Evolutionary conservation across 257 asterid genomes (phyloP).

Genomic region (Lycium ferocissimum): DNA sequence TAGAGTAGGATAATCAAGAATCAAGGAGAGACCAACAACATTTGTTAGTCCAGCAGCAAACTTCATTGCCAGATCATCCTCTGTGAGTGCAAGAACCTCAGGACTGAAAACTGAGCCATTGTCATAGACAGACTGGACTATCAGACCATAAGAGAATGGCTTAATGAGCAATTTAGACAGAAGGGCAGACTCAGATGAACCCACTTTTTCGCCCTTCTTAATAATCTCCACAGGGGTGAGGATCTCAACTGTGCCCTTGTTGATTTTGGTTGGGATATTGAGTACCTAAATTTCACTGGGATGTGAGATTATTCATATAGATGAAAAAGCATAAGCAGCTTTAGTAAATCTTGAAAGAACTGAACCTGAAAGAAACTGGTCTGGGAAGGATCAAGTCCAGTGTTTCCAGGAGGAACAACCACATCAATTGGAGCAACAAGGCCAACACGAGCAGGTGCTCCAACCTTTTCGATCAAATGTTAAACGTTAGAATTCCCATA

Average conservation of each 20-base stretch:
- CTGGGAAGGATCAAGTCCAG: conserved; percentile 54
- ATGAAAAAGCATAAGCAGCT: not conserved
- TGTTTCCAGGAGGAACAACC: conserved; percentile 51
- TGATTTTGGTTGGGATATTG: conserved; percentile 52
- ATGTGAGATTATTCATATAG: not conserved
- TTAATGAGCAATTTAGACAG: conserved; percentile 46
- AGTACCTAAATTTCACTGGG: conserved; percentile 33
- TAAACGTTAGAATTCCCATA: conserved; percentile 1
- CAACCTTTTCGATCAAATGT: conserved; percentile 38
- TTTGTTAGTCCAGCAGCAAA: conserved; percentile 43
- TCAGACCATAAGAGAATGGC: conserved; percentile 53
- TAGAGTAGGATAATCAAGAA: conserved; percentile 40
- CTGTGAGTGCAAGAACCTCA: conserved; percentile 45
- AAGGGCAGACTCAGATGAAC: conserved; percentile 51
- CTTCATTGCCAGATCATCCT: conserved; percentile 39
- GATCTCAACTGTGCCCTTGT: conserved; percentile 52
- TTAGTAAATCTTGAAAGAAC: not conserved
- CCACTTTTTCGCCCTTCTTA: conserved; percentile 49
- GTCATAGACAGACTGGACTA: conserved; percentile 45
- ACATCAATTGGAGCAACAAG: conserved; percentile 49
- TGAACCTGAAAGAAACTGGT: conserved; percentile 54
- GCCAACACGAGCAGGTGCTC: conserved; percentile 53
- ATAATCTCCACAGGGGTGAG: conserved; percentile 47
- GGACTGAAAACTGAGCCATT: conserved; percentile 48
- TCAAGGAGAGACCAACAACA: conserved; percentile 35